These are phyloP conservation scores for Adansonia rubrostipa DNA, from an alignment of 441 rosid species.

Conservation along the genomic window DNA sequence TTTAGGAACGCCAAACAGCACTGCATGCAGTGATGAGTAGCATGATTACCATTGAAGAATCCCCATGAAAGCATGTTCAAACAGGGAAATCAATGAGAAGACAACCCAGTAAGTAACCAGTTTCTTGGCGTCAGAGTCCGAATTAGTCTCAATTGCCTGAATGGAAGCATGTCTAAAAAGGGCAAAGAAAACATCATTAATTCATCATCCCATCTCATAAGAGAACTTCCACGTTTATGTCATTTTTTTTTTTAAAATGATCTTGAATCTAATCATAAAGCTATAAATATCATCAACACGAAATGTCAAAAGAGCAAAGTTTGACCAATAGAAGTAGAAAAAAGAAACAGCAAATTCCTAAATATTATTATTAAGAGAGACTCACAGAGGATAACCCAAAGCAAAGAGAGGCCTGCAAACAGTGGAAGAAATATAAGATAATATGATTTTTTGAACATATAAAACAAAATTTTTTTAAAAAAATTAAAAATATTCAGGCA, in stretches of 20 bases:
- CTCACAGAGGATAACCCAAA: constrained; percentile 43
- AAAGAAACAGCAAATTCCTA: neutral
- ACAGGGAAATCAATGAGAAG: constrained; percentile 39
- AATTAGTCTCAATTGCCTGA: constrained; percentile 38
- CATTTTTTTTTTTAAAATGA: neutral
- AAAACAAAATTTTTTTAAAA: no score
- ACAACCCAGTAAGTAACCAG: constrained; percentile 39
- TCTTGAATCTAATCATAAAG: neutral
- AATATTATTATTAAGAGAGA: neutral
- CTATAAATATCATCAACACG: neutral
- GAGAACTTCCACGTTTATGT: no score
- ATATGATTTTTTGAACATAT: no score
- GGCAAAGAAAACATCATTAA: neutral
- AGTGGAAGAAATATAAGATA: no score
- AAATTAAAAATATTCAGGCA: no score
- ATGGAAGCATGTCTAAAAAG: constrained; percentile 36
- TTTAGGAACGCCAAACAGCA: neutral
- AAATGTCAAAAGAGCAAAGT: neutral
- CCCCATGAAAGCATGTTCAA: constrained; percentile 35
- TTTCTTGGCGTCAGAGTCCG: constrained; percentile 29
- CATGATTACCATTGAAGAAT: constrained; percentile 38
- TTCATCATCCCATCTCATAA: no score
- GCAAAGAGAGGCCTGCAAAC: constrained; percentile 39
- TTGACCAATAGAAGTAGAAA: neutral
- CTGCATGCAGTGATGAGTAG: neutral